Evolutionary conservation across 805 yeast genomes (phyloP).

Genomic region (Wickerhamomyces silvicola): DNA sequence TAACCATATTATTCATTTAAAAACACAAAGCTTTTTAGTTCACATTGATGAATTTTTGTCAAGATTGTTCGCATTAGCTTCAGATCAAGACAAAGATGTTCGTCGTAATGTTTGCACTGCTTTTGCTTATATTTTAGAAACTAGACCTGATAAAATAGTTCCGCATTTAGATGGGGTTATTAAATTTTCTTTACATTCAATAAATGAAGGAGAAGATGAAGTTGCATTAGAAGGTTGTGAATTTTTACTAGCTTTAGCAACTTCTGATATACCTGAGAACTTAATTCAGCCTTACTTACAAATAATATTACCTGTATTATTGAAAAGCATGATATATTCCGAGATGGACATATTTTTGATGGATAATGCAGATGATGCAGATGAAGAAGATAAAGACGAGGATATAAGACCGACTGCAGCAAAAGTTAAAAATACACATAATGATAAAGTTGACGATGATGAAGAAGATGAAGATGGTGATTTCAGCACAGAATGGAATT

Average conservation of each 20-base stretch:
- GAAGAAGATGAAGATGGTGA: slow-evolving; percentile 70
- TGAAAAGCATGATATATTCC: slow-evolving; percentile 81
- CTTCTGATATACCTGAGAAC: slow-evolving; percentile 46
- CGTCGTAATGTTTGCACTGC: slow-evolving; percentile 73
- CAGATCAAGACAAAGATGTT: slow-evolving; percentile 50
- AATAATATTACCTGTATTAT: slow-evolving; percentile 66
- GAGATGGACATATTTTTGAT: slow-evolving; percentile 68
- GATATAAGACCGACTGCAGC: slow-evolving; percentile 83
- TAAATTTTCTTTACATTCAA: slow-evolving; percentile 73
- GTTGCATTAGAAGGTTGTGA: slow-evolving; percentile 93
- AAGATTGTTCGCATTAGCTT: slow-evolving; percentile 64
- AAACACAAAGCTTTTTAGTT: slow-evolving; percentile 56
- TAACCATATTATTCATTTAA: slow-evolving; percentile 66
- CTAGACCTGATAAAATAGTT: slow-evolving; percentile 70
- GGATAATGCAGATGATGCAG: slow-evolving; percentile 71
- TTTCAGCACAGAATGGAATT: slow-evolving; percentile 74
- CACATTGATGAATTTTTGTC: slow-evolving; percentile 61
- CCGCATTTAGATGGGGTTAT: slow-evolving; percentile 86
- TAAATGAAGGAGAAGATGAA: slow-evolving; percentile 56
- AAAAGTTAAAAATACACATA: slow-evolving; percentile 42
- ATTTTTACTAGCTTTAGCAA: slow-evolving; percentile 70
- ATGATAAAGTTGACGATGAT: slow-evolving; percentile 45
- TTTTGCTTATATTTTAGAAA: slow-evolving; percentile 63
- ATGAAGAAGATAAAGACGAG: slow-evolving; percentile 74
- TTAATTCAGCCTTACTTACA: slow-evolving; percentile 52